phyloP scores from a whole-genome alignment of 768 basidiomycete species.

The Suillus clintonianus region DNA sequence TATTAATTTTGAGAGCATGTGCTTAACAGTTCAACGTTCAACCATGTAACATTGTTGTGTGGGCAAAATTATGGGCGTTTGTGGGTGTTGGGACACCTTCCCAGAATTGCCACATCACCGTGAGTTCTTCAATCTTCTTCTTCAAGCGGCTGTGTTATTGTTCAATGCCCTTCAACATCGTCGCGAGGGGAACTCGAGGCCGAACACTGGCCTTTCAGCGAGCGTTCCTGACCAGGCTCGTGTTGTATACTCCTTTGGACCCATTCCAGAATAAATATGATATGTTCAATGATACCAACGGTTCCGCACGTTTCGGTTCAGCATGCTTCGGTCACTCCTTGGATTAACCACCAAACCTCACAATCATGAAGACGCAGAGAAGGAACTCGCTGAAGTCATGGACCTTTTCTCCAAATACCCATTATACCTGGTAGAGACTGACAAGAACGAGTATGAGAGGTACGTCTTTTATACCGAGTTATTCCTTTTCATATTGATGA shows the following conservation, averaged over 20 bases:
- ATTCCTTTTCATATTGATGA: too few species aligned
- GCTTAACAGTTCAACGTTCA: not conserved
- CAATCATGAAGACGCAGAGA: not conserved
- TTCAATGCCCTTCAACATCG: not conserved
- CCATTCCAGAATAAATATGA: conserved; percentile 1
- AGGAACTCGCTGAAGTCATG: not conserved
- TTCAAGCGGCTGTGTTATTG: not conserved
- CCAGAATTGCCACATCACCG: not conserved
- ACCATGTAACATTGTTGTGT: not conserved
- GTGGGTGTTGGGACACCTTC: not conserved
- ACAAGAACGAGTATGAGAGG: not conserved
- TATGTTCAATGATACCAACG: not conserved
- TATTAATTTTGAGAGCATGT: not conserved
- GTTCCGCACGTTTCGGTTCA: not conserved
- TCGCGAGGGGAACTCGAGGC: not conserved
- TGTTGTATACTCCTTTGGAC: not conserved
- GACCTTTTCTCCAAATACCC: not conserved
- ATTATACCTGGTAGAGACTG: not conserved
- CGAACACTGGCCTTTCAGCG: not conserved
- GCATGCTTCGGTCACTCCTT: not conserved
- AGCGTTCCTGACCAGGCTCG: not conserved
- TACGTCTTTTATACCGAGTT: not conserved
- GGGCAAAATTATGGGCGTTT: not conserved
- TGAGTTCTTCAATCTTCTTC: not conserved
- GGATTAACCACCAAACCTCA: not conserved